Conservation (phyloP, 2,329 filamentous ascomycete species). For the Calonectria henricotiae region DNA sequence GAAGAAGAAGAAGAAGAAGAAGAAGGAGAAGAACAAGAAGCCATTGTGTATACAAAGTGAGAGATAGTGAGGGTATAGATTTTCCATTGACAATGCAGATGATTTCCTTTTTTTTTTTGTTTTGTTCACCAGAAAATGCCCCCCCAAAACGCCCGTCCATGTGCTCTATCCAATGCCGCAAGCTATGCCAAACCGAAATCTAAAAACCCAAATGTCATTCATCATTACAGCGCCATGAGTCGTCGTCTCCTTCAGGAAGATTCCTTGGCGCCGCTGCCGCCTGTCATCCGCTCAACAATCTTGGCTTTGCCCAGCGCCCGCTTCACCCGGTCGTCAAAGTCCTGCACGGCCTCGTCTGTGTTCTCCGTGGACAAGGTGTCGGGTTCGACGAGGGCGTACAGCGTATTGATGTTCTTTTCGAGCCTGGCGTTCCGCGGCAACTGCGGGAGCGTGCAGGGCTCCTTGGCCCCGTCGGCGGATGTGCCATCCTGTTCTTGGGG, state of each 20-base stretch:
- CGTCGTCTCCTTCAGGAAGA: constrained; percentile 25
- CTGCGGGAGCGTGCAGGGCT: constrained; percentile 55
- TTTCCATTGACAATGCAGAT: constrained; percentile 54
- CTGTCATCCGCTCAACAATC: constrained; percentile 82
- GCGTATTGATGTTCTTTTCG: constrained; percentile 81
- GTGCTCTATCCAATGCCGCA: constrained; percentile 30
- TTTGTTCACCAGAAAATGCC: constrained; percentile 33
- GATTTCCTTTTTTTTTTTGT: constrained; percentile 37
- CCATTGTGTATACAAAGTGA: constrained; percentile 54
- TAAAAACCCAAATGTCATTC: constrained; percentile 24
- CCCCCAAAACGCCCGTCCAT: constrained; percentile 28
- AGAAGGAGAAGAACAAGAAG: constrained; percentile 2
- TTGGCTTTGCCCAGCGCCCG: constrained; percentile 88
- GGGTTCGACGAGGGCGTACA: constrained; percentile 86
- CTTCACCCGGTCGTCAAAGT: constrained; percentile 92
- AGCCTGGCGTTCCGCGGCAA: constrained; percentile 77
- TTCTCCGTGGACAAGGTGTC: constrained; percentile 86
- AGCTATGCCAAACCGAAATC: constrained; percentile 34
- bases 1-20: not conserved
- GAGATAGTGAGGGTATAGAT: constrained; percentile 53
- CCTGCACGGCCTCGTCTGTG: constrained; percentile 88
- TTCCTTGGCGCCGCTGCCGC: constrained; percentile 49
- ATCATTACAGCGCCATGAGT: constrained; percentile 26
- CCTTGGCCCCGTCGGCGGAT: not conserved
- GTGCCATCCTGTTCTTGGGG: constrained; percentile 48